Percentiles rank a stretch among this genome's conserved stretches.
Conservation (phyloP, 306 rosid genomes). For the Medicago ruthenica region DNA sequence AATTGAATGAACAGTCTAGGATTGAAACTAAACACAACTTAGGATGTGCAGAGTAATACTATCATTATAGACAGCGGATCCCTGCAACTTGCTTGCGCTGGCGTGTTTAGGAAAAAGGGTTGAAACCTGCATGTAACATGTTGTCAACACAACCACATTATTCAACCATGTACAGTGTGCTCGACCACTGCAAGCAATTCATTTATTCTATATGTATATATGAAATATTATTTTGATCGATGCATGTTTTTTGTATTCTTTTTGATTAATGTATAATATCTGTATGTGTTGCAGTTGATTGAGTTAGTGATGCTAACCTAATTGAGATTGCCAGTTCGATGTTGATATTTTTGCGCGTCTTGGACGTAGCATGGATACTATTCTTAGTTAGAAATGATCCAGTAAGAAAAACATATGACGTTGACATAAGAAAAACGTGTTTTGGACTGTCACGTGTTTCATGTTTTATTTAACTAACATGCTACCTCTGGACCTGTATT, state of each 20-base stretch:
- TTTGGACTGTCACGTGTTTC: too few species aligned
- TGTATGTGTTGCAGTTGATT: background rate
- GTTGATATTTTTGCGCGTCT: too few species aligned
- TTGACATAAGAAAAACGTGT: too few species aligned
- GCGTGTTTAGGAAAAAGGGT: background rate
- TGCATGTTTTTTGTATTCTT: background rate
- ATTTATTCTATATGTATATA: slow-evolving; percentile 10
- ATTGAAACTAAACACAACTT: slow-evolving; percentile 1
- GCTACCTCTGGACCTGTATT: too few species aligned
- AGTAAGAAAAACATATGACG: too few species aligned
- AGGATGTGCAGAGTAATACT: slow-evolving; percentile 9
- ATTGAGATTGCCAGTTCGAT: too few species aligned
- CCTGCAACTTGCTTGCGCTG: background rate
- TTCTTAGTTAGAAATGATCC: too few species aligned
- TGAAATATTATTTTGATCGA: background rate
- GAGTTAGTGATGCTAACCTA: background rate
- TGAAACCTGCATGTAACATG: too few species aligned
- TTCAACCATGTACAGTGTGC: background rate
- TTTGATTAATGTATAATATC: background rate
- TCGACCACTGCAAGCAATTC: background rate
- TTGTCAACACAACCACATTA: background rate
- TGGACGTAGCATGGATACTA: too few species aligned
- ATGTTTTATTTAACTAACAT: too few species aligned
- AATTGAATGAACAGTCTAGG: slow-evolving; percentile 14
- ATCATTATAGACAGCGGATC: background rate